Base-by-base conservation (phyloP, 176 grass and related monocot species). In the Thinopyrum elongatum region DNA sequence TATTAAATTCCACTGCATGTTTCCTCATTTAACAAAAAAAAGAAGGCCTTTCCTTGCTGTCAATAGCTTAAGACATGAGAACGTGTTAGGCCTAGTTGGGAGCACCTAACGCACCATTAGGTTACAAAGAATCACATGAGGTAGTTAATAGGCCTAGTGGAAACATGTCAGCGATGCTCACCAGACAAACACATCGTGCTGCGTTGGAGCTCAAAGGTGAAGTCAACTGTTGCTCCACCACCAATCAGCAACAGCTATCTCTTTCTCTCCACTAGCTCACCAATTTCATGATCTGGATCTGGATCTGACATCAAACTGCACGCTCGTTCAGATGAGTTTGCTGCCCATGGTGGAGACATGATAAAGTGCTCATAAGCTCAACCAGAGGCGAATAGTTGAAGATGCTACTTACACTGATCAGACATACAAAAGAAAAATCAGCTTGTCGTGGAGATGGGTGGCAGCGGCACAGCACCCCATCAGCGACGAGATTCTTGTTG, bases 111-210 rank as follows among this genome's bases (percentile, higher is more conserved):
- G 44, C 49, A 51, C 14, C 30, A 3, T 78, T 51, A 78, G 13
- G 41, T 42, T 60, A 33, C 76, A 62, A 78, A 69, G 31, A 19
- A 36, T 69, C 31, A 21, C 49, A 63, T 49, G 46, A 16, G 14
- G 46, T 15, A 49, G 46, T 49, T 49, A 15, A 49, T 4, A 49
- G 46, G 14, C 14, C 46, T 49, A 49, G 46, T 49, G 63, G n/a
- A 79, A 62, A 79, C 77, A 62, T 79, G n/a, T n/a, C 57, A 79
- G 62, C 53, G 23, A 30, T 61, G 39, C 35, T 79, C 59, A 64
- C 33, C 7, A 19, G 34, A 80, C 27, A 80, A 80, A 62, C 35
- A 64, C 7, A 10, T 14, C 21, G 4, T 80, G 58, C 12, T 63
- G 23, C 35, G 23, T 36, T 34, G 23, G 34, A 64, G 23, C n/a